A percentile compares a stretch with the other conserved stretches of the same genome.
phyloP scores from a whole-genome alignment of 1,284 basidiomycete genomes.

The Ganoderma sp. region DNA sequence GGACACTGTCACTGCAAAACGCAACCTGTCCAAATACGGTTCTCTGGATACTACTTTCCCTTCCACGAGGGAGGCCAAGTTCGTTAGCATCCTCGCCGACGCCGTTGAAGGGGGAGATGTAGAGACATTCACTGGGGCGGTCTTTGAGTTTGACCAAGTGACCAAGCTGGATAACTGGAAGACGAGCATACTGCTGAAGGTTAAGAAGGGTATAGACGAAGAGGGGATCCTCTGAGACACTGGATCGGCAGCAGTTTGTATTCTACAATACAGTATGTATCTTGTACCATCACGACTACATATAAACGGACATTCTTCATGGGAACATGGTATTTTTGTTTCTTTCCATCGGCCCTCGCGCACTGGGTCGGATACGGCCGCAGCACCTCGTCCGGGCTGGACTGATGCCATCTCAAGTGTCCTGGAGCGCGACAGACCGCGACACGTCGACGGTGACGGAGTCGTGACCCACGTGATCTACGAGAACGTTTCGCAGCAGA shows the following conservation, averaged over 20 bases:
- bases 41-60: slow-evolving; percentile 82
- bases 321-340: not conserved
- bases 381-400: slow-evolving; percentile 6
- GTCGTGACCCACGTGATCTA: slow-evolving; percentile 19
- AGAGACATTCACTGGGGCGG: slow-evolving; percentile 79
- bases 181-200: slow-evolving; percentile 84
- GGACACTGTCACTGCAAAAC: slow-evolving; percentile 86
- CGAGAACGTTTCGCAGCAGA: slow-evolving; percentile 11
- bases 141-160: slow-evolving; percentile 87
- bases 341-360: not conserved
- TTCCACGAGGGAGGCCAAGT: slow-evolving; percentile 90
- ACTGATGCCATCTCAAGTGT: slow-evolving; percentile 3
- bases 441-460: slow-evolving; percentile 15
- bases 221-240: slow-evolving; percentile 44
- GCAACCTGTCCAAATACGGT: slow-evolving; percentile 78
- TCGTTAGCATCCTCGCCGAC: slow-evolving; percentile 77
- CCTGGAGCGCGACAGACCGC: slow-evolving; percentile 2
- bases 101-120: slow-evolving; percentile 82
- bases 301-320: slow-evolving; percentile 1
- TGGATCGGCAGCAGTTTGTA: slow-evolving; percentile 3
- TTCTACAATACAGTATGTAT: slow-evolving; percentile 10
- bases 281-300: slow-evolving; percentile 13
- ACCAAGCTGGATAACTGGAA: slow-evolving; percentile 96
- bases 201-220: slow-evolving; percentile 82
- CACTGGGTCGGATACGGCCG: not conserved